phyloP scores from a whole-genome alignment of 2,329 filamentous ascomycete species.

The Ascochyta clinopodiicola region DNA sequence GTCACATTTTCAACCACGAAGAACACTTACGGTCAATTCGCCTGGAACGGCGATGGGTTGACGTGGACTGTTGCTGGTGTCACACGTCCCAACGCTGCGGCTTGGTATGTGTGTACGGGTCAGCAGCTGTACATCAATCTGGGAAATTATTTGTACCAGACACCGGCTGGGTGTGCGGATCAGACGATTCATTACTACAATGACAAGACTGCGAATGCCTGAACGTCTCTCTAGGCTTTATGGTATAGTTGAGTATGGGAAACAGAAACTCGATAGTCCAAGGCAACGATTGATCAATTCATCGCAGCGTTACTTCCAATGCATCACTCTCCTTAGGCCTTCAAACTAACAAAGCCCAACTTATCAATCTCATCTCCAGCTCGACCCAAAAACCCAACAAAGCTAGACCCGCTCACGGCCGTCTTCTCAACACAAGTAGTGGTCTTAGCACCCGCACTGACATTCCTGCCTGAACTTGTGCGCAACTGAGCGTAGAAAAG shows the following conservation, averaged over 20 bases:
- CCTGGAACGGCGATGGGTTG: constrained; percentile 64
- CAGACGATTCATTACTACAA: constrained; percentile 58
- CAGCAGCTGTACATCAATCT: constrained; percentile 64
- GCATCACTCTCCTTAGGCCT: background rate
- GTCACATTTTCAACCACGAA: constrained; percentile 60
- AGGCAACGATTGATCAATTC: no score
- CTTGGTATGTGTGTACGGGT: constrained; percentile 65
- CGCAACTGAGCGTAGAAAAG: constrained; percentile 63
- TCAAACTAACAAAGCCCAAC: constrained; percentile 48
- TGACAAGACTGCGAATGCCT: constrained; percentile 43
- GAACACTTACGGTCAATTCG: constrained; percentile 64
- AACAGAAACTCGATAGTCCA: no score
- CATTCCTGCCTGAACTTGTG: constrained; percentile 56
- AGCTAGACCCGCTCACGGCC: constrained; percentile 58
- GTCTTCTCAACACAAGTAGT: constrained; percentile 55
- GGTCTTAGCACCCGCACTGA: constrained; percentile 56
- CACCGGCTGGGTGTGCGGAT: constrained; percentile 64
- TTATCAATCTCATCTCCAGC: constrained; percentile 63
- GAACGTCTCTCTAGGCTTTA: background rate
- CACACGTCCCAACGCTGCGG: constrained; percentile 61
- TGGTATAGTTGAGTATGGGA: no score
- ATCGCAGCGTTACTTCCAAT: no score
- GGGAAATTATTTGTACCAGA: constrained; percentile 65
- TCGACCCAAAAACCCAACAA: constrained; percentile 61
- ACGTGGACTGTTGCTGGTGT: constrained; percentile 61